Base-by-base conservation (phyloP, 805 yeast genomes). In the Zygosaccharomyces gambellarensis region DNA sequence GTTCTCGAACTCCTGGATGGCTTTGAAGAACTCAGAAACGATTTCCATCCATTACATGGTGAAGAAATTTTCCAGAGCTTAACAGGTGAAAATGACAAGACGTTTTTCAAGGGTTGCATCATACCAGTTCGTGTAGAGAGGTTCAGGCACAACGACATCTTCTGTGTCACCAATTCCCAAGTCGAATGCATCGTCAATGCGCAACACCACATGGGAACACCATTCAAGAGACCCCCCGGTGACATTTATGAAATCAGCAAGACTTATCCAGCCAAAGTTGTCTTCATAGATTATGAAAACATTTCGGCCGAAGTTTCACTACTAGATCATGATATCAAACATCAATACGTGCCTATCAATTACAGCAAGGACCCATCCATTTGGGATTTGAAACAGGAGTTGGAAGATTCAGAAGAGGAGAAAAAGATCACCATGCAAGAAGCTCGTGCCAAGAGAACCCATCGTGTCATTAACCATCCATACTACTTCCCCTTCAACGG, bases 391-490 rank as follows among this genome's bases (percentile, higher is more conserved):
- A 81, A 74, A 11, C 85, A 86, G 27, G 96, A 89, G 68, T 73
- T 78, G 49, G 72, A 71, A n/a, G 95, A 89, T 67, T 62, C 69
- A 19, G 78, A 73, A 43, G 72, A 70, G 44, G 92, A 83, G 57
- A 70, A 69, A 45, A 79, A 60, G 36, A 60, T 64, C 10, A 63
- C 81, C 11, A 78, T 76, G 63, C 85, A 81, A 55, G 81, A 81
- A 53, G 83, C 82, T 27, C 81, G 83, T 60, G 80, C 81, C 45
- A 82, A 85, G 51, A 77, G 82, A 53, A 79, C 83, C 30, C 71
- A 67, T 47, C 81, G 96, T 63, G 84, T 87, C 56, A 79, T 94
- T 59, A 92, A 90, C 64, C 99, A 94, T 72, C 95, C 97, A 34
- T 79, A 85, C 65, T 94, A 87, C 78, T 85, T 82, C 59, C 85